Conservation (phyloP, 257 asterid species). For the Misopates orontium region DNA sequence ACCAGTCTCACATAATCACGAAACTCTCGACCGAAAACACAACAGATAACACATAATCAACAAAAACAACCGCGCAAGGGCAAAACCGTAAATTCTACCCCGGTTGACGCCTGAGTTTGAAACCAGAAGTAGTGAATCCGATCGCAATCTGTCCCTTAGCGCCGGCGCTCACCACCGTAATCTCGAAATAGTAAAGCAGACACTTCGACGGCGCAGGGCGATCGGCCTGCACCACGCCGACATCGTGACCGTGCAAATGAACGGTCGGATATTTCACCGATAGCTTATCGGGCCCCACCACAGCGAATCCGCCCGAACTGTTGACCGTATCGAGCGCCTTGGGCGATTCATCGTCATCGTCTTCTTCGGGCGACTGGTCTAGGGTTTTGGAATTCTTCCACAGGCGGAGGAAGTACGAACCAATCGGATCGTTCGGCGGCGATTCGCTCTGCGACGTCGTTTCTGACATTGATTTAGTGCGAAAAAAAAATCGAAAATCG, state of each 20-base stretch:
- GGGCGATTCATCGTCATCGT: slow-evolving; percentile 64
- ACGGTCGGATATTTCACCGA: slow-evolving; percentile 64
- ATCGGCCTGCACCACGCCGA: slow-evolving; percentile 90
- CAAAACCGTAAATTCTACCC: slow-evolving; percentile 47
- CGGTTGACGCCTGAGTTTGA: slow-evolving; percentile 79
- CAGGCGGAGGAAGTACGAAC: slow-evolving; percentile 65
- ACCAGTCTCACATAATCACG: no score
- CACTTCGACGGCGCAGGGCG: slow-evolving; percentile 76
- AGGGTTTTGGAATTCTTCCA: slow-evolving; percentile 69
- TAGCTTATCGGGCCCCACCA: slow-evolving; percentile 78
- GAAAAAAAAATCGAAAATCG: slow-evolving; percentile 24
- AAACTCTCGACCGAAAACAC: no score
- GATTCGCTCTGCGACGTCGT: slow-evolving; percentile 43
- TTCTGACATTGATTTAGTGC: slow-evolving; percentile 36
- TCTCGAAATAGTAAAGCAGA: slow-evolving; percentile 80
- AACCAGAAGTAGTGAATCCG: slow-evolving; percentile 83
- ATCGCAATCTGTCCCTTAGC: slow-evolving; percentile 81
- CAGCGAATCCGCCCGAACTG: slow-evolving; percentile 78
- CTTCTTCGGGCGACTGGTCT: slow-evolving; percentile 46
- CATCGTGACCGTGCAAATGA: slow-evolving; percentile 78
- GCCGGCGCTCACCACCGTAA: slow-evolving; percentile 74
- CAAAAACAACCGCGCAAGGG: neutral
- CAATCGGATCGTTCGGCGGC: slow-evolving; percentile 52
- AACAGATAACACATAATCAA: neutral
- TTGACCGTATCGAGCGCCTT: slow-evolving; percentile 69